Percentiles rank a stretch among this genome's conserved stretches.
phyloP scores from a whole-genome alignment of 768 basidiomycete genomes.

The Hericium erinaceus region DNA sequence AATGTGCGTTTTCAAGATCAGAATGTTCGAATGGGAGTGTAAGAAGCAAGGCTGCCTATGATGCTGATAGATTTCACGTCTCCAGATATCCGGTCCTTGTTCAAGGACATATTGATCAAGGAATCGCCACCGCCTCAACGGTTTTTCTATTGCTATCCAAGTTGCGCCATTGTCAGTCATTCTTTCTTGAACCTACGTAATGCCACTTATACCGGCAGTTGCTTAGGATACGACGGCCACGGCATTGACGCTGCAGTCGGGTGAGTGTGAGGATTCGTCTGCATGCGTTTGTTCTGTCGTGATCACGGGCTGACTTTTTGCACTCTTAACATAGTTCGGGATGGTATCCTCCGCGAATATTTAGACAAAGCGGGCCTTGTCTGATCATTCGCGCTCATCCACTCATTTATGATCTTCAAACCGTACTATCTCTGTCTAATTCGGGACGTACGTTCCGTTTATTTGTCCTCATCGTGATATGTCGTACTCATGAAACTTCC shows the following conservation, averaged over 20 bases:
- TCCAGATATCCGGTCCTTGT: constrained; percentile 70
- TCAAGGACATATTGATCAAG: constrained; percentile 59
- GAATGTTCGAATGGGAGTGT: neutral
- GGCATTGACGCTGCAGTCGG: neutral
- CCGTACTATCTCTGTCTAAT: no score
- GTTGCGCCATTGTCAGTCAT: constrained; percentile 55
- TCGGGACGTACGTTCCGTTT: no score
- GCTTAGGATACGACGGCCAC: neutral
- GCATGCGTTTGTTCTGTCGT: neutral
- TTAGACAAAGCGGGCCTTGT: neutral
- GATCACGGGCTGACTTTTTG: no score
- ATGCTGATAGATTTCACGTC: neutral
- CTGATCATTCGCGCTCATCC: neutral
- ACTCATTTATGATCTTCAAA: no score
- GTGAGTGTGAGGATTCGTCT: neutral
- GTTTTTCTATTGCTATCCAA: constrained; percentile 63
- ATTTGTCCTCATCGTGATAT: no score
- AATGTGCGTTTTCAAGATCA: constrained; percentile 39
- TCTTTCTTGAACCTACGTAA: no score
- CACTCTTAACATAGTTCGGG: neutral
- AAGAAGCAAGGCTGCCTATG: constrained; percentile 5
- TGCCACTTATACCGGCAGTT: neutral
- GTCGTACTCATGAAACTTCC: no score
- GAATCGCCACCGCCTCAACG: constrained; percentile 41
- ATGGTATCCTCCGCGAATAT: neutral